These are phyloP conservation scores for Kewa caespitosa DNA, from an alignment of 179 eudicot genomes.

Conservation along the genomic window DNA sequence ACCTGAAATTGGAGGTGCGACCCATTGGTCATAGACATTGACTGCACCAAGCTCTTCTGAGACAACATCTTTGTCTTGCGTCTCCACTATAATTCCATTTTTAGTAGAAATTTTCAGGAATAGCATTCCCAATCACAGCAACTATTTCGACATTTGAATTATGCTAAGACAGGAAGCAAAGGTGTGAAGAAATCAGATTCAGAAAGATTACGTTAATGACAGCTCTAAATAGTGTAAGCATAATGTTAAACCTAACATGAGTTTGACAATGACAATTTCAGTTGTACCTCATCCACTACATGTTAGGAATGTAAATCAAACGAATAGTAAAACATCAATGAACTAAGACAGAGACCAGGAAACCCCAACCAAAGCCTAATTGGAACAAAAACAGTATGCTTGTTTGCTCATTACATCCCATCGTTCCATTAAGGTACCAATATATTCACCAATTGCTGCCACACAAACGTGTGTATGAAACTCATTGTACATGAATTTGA, in stretches of 20 bases:
- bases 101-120: conserved; percentile 64
- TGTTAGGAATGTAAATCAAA: neutral
- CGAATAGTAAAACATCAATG: neutral
- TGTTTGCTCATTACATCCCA: too few species aligned
- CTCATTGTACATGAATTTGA: too few species aligned
- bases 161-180: conserved; percentile 37
- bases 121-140: conserved; percentile 53
- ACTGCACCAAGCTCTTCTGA: conserved; percentile 70
- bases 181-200: neutral
- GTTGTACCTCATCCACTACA: neutral
- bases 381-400: neutral
- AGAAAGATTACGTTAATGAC: neutral
- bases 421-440: too few species aligned
- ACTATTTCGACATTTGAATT: conserved; percentile 47
- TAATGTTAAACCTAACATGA: neutral
- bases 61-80: conserved; percentile 84
- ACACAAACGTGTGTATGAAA: too few species aligned
- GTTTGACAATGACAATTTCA: conserved; percentile 3
- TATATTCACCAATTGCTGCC: too few species aligned
- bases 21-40: conserved; percentile 89
- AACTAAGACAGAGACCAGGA: neutral
- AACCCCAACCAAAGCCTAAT: neutral
- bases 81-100: conserved; percentile 55
- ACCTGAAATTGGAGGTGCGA: conserved; percentile 67
- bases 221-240: neutral